Conservation (phyloP, 768 basidiomycete genomes). For the Boletus subcaerulescens region DNA sequence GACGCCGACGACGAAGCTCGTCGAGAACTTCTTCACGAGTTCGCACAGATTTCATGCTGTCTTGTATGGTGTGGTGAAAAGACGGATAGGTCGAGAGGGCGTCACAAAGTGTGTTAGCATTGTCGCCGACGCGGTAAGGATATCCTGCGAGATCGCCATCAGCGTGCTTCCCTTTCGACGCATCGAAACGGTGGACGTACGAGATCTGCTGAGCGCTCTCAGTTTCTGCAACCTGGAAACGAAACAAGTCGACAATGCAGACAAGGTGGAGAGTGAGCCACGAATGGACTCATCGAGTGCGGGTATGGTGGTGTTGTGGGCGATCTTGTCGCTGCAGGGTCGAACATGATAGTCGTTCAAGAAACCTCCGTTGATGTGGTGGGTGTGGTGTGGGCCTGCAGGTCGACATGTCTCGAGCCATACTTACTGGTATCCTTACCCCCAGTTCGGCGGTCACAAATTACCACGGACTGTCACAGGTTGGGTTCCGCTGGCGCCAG, state of each 20-base stretch:
- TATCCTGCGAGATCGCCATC: constrained; percentile 49
- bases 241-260: neutral
- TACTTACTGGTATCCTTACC: too few relatives aligned
- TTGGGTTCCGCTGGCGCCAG: too few relatives aligned
- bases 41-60: constrained; percentile 76
- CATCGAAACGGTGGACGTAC: constrained; percentile 39
- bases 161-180: neutral
- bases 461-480: too few relatives aligned
- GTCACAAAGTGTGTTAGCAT: constrained; percentile 65
- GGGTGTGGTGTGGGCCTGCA: neutral
- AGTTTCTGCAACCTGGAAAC: constrained; percentile 57
- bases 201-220: constrained; percentile 47
- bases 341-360: constrained; percentile 56
- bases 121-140: constrained; percentile 64
- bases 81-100: constrained; percentile 28
- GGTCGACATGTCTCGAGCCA: too few relatives aligned
- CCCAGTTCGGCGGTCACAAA: too few relatives aligned
- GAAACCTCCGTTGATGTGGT: neutral
- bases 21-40: constrained; percentile 82
- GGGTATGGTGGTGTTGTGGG: constrained; percentile 84
- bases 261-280: neutral
- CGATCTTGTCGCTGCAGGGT: constrained; percentile 77
- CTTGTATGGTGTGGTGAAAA: constrained; percentile 60
- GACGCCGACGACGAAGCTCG: constrained; percentile 68
- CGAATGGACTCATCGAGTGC: constrained; percentile 40